Base-by-base conservation (phyloP, 352 stramenopile genomes). In the Globisporangium cylindrosporum region DNA sequence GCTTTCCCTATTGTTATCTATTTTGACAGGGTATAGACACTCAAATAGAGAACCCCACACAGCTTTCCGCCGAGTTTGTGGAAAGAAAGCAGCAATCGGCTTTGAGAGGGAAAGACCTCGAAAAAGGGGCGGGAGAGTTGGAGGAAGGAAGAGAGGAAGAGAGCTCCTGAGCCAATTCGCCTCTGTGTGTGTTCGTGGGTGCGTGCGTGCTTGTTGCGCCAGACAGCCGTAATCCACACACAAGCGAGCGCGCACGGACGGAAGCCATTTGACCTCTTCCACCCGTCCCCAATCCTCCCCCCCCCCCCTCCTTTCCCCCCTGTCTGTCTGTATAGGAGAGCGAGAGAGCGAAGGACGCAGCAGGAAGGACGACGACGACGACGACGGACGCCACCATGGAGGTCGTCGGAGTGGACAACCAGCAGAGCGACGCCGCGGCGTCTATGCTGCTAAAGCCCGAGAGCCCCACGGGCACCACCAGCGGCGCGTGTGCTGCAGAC, bases 381-480 rank as follows among this genome's bases (percentile, higher is more conserved):
- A 9, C 4, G 18, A 38, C 38, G 14, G 12, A 46, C 38, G 18
- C 36, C 43, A 32, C 36, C 54, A 59, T 60, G 64, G 64, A 69
- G 43, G 54, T 56, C 25, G 64, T 56, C 20, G 64, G 59, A 25
- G 64, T 64, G 56, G 64, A 69, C 64, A 69, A 69, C 64, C 64
- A 69, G 64, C 56, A 49, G 18, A 54, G 36, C 24, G 51, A 49
- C 15, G 24, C 34, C 10, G n/a, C 29, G 22, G n/a, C 29, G 22
- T 32, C 18, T 24, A 49, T 49, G 41, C 25, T 55, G 27, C 20
- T 38, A 34, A 62, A 61, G 34, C 22, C 51, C 7, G 51, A 61
- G n/a, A 61, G 59, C 43, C 25, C 41, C 59, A 54, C n/a, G 5
- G 4, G 15, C 24, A 53, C 10, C 27, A 46, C 10, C 27, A 46